Percentiles rank a stretch among this genome's conserved stretches.
These are phyloP conservation scores for Fusarium lateritium DNA, from an alignment of 2,329 filamentous ascomycete species.

Conservation along the genomic window DNA sequence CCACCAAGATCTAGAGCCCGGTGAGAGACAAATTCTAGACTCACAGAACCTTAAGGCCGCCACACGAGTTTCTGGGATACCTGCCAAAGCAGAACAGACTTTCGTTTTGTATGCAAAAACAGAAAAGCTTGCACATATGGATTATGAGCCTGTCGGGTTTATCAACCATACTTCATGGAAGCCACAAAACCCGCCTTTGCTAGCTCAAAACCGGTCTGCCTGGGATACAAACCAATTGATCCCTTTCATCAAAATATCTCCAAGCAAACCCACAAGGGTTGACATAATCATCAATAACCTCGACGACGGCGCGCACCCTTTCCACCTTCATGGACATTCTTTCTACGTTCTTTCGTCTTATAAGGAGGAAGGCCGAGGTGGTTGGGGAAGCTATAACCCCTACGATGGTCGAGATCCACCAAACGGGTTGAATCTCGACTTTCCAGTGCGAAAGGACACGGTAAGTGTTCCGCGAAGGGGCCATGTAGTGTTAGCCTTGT, in stretches of 20 bases:
- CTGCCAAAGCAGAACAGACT: neutral
- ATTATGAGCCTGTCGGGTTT: slow-evolving; percentile 20
- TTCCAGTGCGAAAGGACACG: neutral
- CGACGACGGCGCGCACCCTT: slow-evolving; percentile 8
- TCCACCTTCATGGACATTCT: slow-evolving; percentile 6
- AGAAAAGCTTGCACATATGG: slow-evolving; percentile 16
- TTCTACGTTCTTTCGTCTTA: slow-evolving; percentile 14
- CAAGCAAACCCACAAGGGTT: rapidly evolving
- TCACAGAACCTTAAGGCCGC: neutral
- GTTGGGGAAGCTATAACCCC: slow-evolving; percentile 3
- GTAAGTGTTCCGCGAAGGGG: slow-evolving; percentile 10
- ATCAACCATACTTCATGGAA: slow-evolving; percentile 25
- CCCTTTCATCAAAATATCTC: rapidly evolving
- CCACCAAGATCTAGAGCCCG: rapidly evolving
- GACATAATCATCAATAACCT: slow-evolving; percentile 2
- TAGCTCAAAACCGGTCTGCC: neutral
- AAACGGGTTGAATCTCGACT: neutral
- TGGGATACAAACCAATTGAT: slow-evolving; percentile 14
- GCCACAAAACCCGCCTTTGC: neutral
- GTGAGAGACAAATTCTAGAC: neutral
- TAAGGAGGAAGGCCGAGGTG: neutral
- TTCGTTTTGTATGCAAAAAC: slow-evolving; percentile 3
- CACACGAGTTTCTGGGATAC: neutral
- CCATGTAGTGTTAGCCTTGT: neutral
- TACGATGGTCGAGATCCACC: neutral